Base-by-base conservation (phyloP, 1,284 basidiomycete genomes). In the Ceratobasidium sp. region DNA sequence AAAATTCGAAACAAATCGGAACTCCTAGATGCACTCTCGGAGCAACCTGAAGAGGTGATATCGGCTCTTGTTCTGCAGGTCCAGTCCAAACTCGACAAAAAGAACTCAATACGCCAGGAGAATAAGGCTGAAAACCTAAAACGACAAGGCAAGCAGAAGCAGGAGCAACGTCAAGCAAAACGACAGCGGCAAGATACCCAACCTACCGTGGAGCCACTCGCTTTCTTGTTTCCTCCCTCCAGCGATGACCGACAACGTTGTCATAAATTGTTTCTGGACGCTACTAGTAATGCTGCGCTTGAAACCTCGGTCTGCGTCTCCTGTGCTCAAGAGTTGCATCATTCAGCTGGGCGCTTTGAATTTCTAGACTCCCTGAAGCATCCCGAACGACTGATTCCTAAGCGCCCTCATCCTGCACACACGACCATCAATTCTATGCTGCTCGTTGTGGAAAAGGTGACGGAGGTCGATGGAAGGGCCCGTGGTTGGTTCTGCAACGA, bases 401-500 rank as follows among this genome's bases (percentile, higher is more conserved):
- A 58, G 26, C 55, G n/a, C n/a, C 55, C 55, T n/a, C 55, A 58
- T 28, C 55, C 55, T 28, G 55, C 55, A 10, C 55, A 58, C 20
- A 28, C 20, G 55, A 58, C 55, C 10, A 28, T 58, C 55, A 28
- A 58, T n/a, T 58, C 55, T 23, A 58, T 58, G 55, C 55, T 58
- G n/a, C 55, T 58, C 20, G 55, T 23, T 58, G 55, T 58, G 9
- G 55, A 58, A 28, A n/a, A 58, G 20, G 55, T 58, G 20, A 58
- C 55, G n/a, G n/a, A 58, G 20, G 20, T 23, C 9, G 55, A 28
- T 58, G 55, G 55, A 58, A 46, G 46, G 46, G 46, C 46, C 18
- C 10, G 46, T 12, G 64, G 64, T 23, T 49, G 64, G 64, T 23
- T 49, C n/a, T 67, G 64, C 46, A 3, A 44, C 18, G 15, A 23